Evolutionary conservation across 139 green algal genomes (phyloP), one percentile per base, ranked within the genome.

Genomic region (Astrephomene gubernaculifera): DNA sequence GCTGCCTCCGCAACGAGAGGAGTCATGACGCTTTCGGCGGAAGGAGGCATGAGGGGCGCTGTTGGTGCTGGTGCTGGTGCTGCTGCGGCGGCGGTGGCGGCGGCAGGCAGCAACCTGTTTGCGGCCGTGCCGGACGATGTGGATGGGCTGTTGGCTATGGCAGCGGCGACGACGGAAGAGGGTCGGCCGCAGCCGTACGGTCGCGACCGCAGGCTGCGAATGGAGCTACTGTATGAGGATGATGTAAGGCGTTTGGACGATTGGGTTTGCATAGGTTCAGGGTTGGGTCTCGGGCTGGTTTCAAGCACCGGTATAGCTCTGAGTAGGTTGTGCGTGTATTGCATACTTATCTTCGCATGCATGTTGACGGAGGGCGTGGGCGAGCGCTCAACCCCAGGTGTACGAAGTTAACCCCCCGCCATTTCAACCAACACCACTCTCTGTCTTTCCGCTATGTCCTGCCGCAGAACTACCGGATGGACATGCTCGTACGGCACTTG

Each of bases 161-260:
- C 78, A 63, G 43, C 78, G 54, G 61, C 36, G 54, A 33, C 4
- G 35, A 24, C 33, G 35, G 17, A 36, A 9, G 52, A 6, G n/a
- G 38, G 41, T 22, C 38, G n/a, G n/a, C n/a, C n/a, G n/a, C n/a
- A n/a, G n/a, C n/a, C n/a, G n/a, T n/a, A n/a, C 5, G 4, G 35
- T 12, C 54, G 75, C 57, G 43, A 31, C 33, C 73, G 87, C 12
- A 86, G 72, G 74, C 67, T 90, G 25, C 53, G 74, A 12, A 72
- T 87, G 81, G 87, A 90, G 81, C 81, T 90, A 41, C 81, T 90
- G 43, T 79, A 90, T 45, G 87, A 90, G 74, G 87, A 90, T 35
- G 87, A 90, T 63, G 81, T 90, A 67, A 87, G 86, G 49, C 49
- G 49, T 17, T 57, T 57, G 49, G 49, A 17, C 49, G 49, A 57